A percentile compares a stretch with the other conserved stretches of the same genome.
These are phyloP conservation scores for Calocybe gangraenosa DNA, from an alignment of 768 basidiomycete genomes.

Conservation along the genomic window DNA sequence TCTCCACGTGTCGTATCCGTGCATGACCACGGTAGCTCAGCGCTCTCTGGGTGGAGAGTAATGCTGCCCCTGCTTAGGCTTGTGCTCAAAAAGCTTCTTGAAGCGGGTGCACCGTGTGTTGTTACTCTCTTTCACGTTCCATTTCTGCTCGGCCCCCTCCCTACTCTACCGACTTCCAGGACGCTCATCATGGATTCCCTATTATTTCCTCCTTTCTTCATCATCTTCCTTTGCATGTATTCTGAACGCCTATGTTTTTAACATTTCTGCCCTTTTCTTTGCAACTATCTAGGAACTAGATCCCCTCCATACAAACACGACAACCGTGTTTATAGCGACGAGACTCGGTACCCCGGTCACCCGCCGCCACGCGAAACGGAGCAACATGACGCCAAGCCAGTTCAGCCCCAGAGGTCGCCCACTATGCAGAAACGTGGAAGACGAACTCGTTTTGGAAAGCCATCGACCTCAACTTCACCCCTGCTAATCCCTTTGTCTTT, in stretches of 20 bases:
- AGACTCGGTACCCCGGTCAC: conserved; percentile 1
- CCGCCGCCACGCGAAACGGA: conserved; percentile 3
- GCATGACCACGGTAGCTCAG: conserved; percentile 27
- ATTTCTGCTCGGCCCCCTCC: conserved; percentile 23
- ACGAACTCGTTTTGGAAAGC: conserved; percentile 23
- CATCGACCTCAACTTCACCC: conserved; percentile 3
- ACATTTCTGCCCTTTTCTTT: conserved; percentile 28
- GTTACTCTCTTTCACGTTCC: conserved; percentile 20
- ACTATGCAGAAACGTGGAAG: conserved; percentile 16
- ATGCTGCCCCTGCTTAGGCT: conserved; percentile 15
- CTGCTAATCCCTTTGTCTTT: background rate
- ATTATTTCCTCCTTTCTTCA: conserved; percentile 29
- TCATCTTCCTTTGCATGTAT: conserved; percentile 27
- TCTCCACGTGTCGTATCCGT: conserved; percentile 33
- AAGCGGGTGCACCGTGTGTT: conserved; percentile 23
- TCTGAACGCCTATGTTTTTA: conserved; percentile 21
- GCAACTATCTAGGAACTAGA: conserved; percentile 43
- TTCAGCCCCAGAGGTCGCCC: conserved; percentile 2
- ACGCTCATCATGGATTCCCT: conserved; percentile 38
- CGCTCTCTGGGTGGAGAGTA: conserved; percentile 17
- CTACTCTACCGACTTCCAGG: conserved; percentile 33
- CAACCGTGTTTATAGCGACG: conserved; percentile 10
- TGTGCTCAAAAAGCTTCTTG: conserved; percentile 17
- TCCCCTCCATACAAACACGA: conserved; percentile 36
- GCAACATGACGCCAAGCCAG: conserved; percentile 1